Evolutionary conservation across 306 rosid genomes (phyloP).

Genomic region (Corylus americana): DNA sequence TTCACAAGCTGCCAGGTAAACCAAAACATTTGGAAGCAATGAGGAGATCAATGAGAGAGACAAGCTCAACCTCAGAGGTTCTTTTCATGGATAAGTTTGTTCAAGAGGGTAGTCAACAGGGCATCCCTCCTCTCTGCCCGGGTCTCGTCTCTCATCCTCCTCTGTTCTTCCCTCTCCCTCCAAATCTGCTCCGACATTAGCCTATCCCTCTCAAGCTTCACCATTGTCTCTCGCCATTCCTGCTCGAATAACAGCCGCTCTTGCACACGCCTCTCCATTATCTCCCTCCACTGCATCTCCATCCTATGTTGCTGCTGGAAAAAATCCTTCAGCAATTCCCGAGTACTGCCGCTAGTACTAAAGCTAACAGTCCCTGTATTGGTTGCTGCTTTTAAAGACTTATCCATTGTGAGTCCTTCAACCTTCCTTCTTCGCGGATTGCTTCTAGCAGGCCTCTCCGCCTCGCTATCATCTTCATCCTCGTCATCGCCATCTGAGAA

Average conservation of each 20-base stretch:
- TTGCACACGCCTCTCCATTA: constrained; percentile 59
- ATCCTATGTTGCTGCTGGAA: constrained; percentile 68
- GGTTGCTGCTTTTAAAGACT: constrained; percentile 44
- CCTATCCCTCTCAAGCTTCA: constrained; percentile 79
- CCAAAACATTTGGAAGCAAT: constrained; percentile 29
- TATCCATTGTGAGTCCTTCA: constrained; percentile 35
- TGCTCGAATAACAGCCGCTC: constrained; percentile 70
- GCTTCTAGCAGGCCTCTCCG: constrained; percentile 54
- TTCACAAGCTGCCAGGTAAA: constrained; percentile 24
- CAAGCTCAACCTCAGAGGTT: constrained; percentile 31
- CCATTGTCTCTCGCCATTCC: constrained; percentile 83
- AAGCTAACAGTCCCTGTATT: constrained; percentile 26
- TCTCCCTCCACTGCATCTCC: constrained; percentile 93
- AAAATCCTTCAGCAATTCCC: constrained; percentile 69
- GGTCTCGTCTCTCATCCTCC: constrained; percentile 74
- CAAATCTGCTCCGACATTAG: constrained; percentile 67
- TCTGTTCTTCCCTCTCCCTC: constrained; percentile 91
- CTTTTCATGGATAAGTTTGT: constrained; percentile 60
- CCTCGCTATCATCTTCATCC: constrained; percentile 52
- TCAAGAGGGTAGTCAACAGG: constrained; percentile 68
- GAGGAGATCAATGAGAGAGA: constrained; percentile 24
- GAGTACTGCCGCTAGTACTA: constrained; percentile 28
- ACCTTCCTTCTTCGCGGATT: constrained; percentile 62
- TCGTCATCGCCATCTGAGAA: constrained; percentile 65
- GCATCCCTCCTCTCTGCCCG: constrained; percentile 84